Conservation (phyloP, 2,329 filamentous ascomycete species). For the Capronia epimyces region DNA sequence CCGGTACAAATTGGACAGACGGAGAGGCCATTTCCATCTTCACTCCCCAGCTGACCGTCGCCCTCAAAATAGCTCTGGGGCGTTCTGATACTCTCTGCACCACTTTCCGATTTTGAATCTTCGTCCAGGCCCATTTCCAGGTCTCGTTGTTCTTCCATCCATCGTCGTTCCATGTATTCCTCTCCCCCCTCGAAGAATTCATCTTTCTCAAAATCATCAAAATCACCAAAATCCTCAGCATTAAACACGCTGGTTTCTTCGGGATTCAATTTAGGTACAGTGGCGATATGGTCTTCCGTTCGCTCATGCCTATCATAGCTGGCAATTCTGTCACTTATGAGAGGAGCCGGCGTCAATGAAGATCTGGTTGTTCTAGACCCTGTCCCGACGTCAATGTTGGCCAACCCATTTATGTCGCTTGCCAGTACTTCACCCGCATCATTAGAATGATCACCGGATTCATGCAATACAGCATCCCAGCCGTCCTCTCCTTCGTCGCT, state of each 20-base stretch:
- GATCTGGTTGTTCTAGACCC: conserved; percentile 4
- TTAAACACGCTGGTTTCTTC: conserved; percentile 44
- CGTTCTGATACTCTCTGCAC: conserved; percentile 21
- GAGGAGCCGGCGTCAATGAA: conserved; percentile 27
- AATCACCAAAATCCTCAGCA: conserved; percentile 48
- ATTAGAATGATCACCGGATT: not conserved
- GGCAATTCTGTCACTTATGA: not conserved
- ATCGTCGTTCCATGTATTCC: conserved; percentile 61
- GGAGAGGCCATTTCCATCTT: conserved; percentile 30
- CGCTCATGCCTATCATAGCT: conserved; percentile 19
- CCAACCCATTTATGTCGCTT: not conserved
- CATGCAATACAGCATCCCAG: conserved; percentile 11
- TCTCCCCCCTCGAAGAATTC: conserved; percentile 58
- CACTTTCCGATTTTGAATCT: conserved; percentile 51
- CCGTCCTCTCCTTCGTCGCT: conserved; percentile 45
- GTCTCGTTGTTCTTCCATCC: conserved; percentile 65
- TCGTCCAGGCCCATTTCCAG: conserved; percentile 44
- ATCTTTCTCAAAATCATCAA: conserved; percentile 58
- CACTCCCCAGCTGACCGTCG: conserved; percentile 7
- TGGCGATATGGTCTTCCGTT: conserved; percentile 21
- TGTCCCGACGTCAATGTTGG: conserved; percentile 14
- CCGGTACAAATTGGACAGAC: conserved; percentile 73
- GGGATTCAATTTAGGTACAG: conserved; percentile 44
- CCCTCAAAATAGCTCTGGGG: conserved; percentile 25
- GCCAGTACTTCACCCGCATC: conserved; percentile 6